Evolutionary conservation across 345 rosid species (phyloP).

Genomic region (Populus davidiana): DNA sequence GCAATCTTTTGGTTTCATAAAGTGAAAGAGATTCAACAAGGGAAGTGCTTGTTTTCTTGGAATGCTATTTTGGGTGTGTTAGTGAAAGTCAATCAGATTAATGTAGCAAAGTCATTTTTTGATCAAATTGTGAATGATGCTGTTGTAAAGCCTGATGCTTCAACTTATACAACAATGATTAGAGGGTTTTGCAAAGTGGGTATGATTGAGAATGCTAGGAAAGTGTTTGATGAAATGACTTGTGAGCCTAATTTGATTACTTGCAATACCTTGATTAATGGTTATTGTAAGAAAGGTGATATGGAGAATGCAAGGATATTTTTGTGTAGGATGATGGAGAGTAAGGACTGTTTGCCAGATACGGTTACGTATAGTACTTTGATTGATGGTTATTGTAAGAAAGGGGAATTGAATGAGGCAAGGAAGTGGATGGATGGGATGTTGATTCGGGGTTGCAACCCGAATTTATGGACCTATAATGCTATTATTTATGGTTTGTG

Average conservation of each 20-base stretch:
- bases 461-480: conserved; percentile 38
- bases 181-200: conserved; percentile 32
- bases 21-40: conserved; percentile 23
- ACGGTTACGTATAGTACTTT: conserved; percentile 35
- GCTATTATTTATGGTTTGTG: conserved; percentile 42
- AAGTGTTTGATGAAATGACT: conserved; percentile 46
- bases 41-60: conserved; percentile 28
- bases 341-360: conserved; percentile 26
- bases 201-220: conserved; percentile 32
- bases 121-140: conserved; percentile 21
- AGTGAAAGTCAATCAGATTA: conserved; percentile 21
- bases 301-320: conserved; percentile 26
- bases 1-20: conserved; percentile 39
- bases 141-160: conserved; percentile 30
- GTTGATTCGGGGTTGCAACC: conserved; percentile 27
- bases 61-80: conserved; percentile 37
- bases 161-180: conserved; percentile 38
- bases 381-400: conserved; percentile 43
- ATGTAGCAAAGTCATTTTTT: conserved; percentile 26
- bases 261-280: conserved; percentile 41
- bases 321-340: conserved; percentile 14
- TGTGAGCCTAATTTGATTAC: conserved; percentile 30
- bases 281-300: conserved; percentile 40
- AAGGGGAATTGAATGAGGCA: conserved; percentile 39
- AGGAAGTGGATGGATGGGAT: conserved; percentile 29